Base-by-base conservation (phyloP, 106 monocot genomes). In the Dendrobium huoshanense region DNA sequence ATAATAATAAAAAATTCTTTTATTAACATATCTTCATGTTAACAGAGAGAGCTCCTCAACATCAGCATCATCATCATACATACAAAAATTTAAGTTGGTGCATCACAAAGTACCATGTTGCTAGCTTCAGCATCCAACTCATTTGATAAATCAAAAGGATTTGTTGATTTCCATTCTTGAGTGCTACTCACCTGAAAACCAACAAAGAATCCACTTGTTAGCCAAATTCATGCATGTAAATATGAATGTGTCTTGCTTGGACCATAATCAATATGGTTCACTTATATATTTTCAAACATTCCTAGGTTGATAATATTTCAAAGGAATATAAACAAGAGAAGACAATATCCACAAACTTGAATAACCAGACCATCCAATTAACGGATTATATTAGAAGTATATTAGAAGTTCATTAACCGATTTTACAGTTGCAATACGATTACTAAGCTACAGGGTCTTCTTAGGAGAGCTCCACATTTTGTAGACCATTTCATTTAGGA, bases 81-180 rank as follows among this genome's bases (percentile, higher is more conserved):
- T 11, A 31, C 2, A 7, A 11, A 6, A 41, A 41, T 24, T 31
- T n/a, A 29, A 37, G 22, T 25, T 9, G 16, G 48, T 27, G 76
- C 76, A 76, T 76, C 48, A 74, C n/a, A 49, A 55, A 84, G 76
- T 88, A 88, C 88, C 89, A 82, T 55, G 78, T 88, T 82, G 56
- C 74, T 77, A 85, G 86, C 79, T 80, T 83, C 86, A 4, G 82
- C 24, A 42, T 91, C 89, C 55, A 81, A 77, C 19, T 86, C 91
- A 81, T 75, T 83, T 79, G 91, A 89, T 75, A 89, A 24, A 82
- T 96, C 95, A 83, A 96, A 96, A 73, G 95, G 95, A 83, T 96
- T 96, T 80, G 82, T 80, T 76, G 92, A 84, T 83, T 88, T 91
- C 45, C 75, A 65, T 75, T 88, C 84, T 47, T 43, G 82, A 84